A percentile compares a stretch with the other conserved stretches of the same genome.
Conservation (phyloP, 2,329 filamentous ascomycete genomes). For the Calcarisporium arbuscula region DNA sequence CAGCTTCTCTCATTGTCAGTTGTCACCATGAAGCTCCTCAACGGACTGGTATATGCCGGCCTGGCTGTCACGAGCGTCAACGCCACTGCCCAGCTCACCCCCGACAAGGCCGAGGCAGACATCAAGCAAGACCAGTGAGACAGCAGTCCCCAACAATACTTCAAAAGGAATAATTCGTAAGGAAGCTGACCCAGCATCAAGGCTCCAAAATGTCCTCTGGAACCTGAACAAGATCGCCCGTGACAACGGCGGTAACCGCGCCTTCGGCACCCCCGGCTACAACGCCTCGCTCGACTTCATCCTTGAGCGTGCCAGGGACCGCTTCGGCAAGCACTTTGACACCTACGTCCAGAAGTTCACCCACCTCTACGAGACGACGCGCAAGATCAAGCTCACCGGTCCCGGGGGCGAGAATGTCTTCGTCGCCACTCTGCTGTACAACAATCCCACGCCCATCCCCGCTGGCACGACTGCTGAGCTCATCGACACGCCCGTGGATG, state of each 20-base stretch:
- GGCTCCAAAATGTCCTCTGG: conserved; percentile 47
- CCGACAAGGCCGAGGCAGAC: conserved; percentile 32
- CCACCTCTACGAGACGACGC: conserved; percentile 37
- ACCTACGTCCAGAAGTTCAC: conserved; percentile 41
- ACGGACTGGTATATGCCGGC: conserved; percentile 8
- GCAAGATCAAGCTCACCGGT: conserved; percentile 35
- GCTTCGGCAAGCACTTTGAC: conserved; percentile 34
- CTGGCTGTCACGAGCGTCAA: conserved; percentile 9
- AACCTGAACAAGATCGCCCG: conserved; percentile 47
- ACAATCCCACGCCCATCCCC: conserved; percentile 34
- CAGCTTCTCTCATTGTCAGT: too few species aligned
- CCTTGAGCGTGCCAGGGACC: conserved; percentile 35
- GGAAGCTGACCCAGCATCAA: conserved; percentile 15
- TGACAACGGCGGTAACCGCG: conserved; percentile 52
- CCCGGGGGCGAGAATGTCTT: conserved; percentile 38
- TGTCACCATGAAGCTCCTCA: conserved; percentile 14
- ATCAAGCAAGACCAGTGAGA: conserved; percentile 29
- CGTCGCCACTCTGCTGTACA: conserved; percentile 39
- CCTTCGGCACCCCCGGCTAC: conserved; percentile 54
- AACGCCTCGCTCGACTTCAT: conserved; percentile 52
- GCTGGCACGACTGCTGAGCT: conserved; percentile 26
- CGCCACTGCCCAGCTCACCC: conserved; percentile 28
- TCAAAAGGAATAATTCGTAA: not conserved
- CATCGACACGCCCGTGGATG: conserved; percentile 28
- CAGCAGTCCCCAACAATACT: conserved; percentile 10